Evolutionary conservation across 2,329 filamentous ascomycete species (phyloP), one percentile per base, ranked within the genome.

Genomic region (Colletotrichum tanaceti): DNA sequence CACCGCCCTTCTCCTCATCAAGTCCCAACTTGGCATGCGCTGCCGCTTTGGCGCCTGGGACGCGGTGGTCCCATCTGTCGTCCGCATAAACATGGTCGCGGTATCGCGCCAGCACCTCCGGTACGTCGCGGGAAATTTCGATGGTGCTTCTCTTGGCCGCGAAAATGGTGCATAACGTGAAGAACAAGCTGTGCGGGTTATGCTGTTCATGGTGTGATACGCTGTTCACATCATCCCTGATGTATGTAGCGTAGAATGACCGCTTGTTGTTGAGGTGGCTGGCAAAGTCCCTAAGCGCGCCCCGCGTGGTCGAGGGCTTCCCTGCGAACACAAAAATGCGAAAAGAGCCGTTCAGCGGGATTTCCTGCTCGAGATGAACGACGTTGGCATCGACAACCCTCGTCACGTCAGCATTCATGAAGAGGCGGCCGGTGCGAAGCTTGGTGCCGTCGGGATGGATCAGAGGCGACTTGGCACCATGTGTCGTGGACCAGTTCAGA

Each of bases 21-120:
- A 97, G 78, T 0, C 94, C 94, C 85, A 97, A 91, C 85, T 97
- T 97, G 49, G 90, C 90, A 79, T 98, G 94, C 5, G 93, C 93
- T 3, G 92, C 85, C 5, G 91, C 93, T 73, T 84, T 85, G 1
- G 92, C 90, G 22, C 90, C 83, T 0, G 91, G 89, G 0, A 93
- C 90, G 7, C 88, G 84, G 50, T 86, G 83, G 76, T 96, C 92
- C 82, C 88, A 90, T 55, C 91, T 85, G 78, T 97, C 93, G 74
- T 97, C 94, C 1, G 93, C 92, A 75, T 97, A 97, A 43, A 97
- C 84, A 74, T 96, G 91, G 74, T 94, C 90, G 57, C 89, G 85
- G 78, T 97, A 97, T 63, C 92, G 86, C 5, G 87, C 89, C 65
- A 98, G 84, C 2, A 92, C 75, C 22, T 84, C 83, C 0, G 94